phyloP scores from a whole-genome alignment of 257 asterid species.

The Solanum acaule region DNA sequence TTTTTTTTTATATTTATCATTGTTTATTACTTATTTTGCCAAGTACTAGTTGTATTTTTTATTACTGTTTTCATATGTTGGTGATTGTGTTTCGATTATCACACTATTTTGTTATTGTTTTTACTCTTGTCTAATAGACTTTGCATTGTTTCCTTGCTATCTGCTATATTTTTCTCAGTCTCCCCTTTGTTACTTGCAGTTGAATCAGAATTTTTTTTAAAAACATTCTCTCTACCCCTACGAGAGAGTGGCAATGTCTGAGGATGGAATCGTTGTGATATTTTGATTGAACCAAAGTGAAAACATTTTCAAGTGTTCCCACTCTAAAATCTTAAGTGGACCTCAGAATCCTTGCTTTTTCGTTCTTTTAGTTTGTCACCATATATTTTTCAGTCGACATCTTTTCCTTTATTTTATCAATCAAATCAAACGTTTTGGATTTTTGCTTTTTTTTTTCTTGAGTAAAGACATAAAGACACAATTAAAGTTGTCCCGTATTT shows the following conservation, averaged over 20 bases:
- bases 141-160: rapidly evolving
- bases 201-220: rapidly evolving
- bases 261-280: not conserved
- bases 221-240: rapidly evolving
- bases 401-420: not conserved
- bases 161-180: too few relatives aligned
- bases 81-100: not conserved
- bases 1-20: too few relatives aligned
- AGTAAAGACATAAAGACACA: too few relatives aligned
- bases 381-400: not conserved
- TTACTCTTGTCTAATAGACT: too few relatives aligned
- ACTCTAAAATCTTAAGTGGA: not conserved
- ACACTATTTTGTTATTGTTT: too few relatives aligned
- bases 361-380: not conserved
- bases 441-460: too few relatives aligned
- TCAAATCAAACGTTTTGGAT: not conserved
- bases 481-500: too few relatives aligned
- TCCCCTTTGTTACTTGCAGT: too few relatives aligned
- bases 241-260: not conserved
- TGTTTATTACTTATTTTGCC: not conserved
- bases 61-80: too few relatives aligned
- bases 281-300: not conserved
- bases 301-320: not conserved
- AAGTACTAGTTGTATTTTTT: not conserved
- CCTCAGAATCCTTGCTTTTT: not conserved